Percentiles rank a stretch among this genome's conserved stretches.
Evolutionary conservation across 2,329 filamentous ascomycete species (phyloP).

Genomic region (Rhynchosporium agropyri): DNA sequence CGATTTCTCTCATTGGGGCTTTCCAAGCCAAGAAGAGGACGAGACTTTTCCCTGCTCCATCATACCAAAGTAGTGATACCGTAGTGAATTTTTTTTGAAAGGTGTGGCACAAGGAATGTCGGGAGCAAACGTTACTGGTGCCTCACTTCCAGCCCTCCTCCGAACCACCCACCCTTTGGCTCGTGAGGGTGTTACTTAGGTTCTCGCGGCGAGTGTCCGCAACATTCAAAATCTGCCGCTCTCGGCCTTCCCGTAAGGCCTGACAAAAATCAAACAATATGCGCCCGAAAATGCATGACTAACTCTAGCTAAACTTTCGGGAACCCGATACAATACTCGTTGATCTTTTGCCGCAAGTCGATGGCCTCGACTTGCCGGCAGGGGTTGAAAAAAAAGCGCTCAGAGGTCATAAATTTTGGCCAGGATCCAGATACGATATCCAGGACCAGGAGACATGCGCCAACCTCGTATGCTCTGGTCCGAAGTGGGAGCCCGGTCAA

Average conservation of each 20-base stretch:
- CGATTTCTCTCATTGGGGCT: background rate
- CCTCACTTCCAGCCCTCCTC: background rate
- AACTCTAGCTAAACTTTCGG: background rate
- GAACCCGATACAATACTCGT: no score
- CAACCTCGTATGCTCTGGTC: constrained; percentile 9
- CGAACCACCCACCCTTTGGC: background rate
- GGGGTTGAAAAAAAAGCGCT: background rate
- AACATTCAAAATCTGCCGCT: no score
- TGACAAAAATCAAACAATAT: background rate
- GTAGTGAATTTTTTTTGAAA: background rate
- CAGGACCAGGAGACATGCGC: constrained; percentile 9
- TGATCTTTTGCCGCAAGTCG: background rate
- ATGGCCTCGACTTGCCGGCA: background rate
- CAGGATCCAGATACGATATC: constrained; percentile 8
- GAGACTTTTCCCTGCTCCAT: background rate
- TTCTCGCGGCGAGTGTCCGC: background rate
- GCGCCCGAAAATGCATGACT: background rate
- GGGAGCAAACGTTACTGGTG: background rate
- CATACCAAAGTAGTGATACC: background rate
- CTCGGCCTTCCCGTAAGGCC: background rate
- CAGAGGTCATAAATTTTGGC: background rate
- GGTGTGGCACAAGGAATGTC: background rate
- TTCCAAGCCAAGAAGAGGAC: background rate
- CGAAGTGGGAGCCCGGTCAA: background rate
- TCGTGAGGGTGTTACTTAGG: background rate